These are phyloP conservation scores for Ceratocystis cubensis DNA, from an alignment of 2,329 filamentous ascomycete species.

Conservation along the genomic window DNA sequence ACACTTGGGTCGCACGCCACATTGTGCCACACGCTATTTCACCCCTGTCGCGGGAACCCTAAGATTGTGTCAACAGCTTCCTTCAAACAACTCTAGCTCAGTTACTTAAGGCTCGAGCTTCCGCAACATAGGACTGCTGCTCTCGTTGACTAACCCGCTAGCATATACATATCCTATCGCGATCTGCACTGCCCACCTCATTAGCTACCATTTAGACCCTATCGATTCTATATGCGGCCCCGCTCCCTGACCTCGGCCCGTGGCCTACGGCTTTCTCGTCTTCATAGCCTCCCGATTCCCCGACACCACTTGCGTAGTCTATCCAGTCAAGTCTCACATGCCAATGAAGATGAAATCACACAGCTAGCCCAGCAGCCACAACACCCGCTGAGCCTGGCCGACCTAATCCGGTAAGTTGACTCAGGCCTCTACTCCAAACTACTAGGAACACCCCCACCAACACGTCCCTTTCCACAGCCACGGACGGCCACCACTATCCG, in stretches of 20 bases:
- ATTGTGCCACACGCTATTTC: not conserved
- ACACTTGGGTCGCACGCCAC: not conserved
- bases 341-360: conserved; percentile 64
- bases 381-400: conserved; percentile 70
- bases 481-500: conserved; percentile 73
- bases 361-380: conserved; percentile 65
- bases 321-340: conserved; percentile 24
- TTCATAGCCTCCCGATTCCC: not conserved
- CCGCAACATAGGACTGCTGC: not conserved
- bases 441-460: not conserved
- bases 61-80: not conserved
- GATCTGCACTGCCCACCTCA: no score
- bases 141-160: no score
- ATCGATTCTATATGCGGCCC: no score
- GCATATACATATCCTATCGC: no score
- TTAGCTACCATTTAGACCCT: no score
- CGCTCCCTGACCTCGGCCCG: no score
- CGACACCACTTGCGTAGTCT: not conserved
- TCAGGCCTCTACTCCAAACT: not conserved
- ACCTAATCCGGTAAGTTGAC: conserved; percentile 63
- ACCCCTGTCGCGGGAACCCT: not conserved
- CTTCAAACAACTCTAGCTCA: not conserved
- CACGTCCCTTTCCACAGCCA: conserved; percentile 33
- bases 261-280: not conserved
- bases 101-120: not conserved